Evolutionary conservation across 768 basidiomycete genomes (phyloP).

Genomic region (Kwoniella heveanensis): DNA sequence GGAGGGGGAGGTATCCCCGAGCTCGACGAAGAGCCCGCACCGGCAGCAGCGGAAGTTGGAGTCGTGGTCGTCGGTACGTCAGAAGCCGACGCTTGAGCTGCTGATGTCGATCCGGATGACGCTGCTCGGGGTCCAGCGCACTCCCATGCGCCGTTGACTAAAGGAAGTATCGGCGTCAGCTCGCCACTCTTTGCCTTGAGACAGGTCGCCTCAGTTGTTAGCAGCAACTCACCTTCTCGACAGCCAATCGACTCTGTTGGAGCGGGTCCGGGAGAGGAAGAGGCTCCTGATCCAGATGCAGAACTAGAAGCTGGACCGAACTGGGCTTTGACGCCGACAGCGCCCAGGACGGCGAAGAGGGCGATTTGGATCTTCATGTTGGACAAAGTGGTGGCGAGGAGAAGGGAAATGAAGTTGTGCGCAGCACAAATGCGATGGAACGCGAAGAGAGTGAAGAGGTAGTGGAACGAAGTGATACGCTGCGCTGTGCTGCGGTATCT

Average conservation of each 20-base stretch:
- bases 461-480: too few species aligned
- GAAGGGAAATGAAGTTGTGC: not conserved
- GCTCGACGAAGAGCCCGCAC: not conserved
- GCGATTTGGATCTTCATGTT: constrained; percentile 3
- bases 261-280: constrained; percentile 12
- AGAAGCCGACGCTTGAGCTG: not conserved
- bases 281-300: not conserved
- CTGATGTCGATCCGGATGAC: constrained; percentile 8
- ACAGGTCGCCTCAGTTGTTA: too few species aligned
- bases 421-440: not conserved
- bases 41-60: not conserved
- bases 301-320: constrained; percentile 15
- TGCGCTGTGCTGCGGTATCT: not conserved
- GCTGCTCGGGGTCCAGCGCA: constrained; percentile 14
- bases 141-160: constrained; percentile 17
- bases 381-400: not conserved
- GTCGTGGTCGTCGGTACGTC: constrained; percentile 5
- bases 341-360: constrained; percentile 1
- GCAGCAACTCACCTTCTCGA: constrained; percentile 14
- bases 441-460: too few species aligned
- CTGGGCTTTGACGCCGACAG: constrained; percentile 13
- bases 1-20: constrained; percentile 30
- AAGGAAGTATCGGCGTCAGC: not conserved
- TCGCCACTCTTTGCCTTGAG: too few species aligned
- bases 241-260: constrained; percentile 22